phyloP scores from a whole-genome alignment of 1,284 basidiomycete genomes.

The Omphalotus olearius region DNA sequence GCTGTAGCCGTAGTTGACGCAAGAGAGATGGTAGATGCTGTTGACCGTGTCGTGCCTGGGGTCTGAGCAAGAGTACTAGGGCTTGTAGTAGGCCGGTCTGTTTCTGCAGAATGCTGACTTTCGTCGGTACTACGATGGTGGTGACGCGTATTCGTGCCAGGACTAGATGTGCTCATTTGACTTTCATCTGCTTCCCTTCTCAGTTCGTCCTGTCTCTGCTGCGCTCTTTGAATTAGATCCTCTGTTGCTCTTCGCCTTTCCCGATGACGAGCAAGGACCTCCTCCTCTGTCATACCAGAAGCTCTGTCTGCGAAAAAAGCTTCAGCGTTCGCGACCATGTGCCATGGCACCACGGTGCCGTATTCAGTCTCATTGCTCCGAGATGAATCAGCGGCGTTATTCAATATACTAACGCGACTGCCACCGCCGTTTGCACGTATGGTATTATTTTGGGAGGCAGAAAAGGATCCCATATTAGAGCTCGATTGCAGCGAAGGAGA shows the following conservation, averaged over 20 bases:
- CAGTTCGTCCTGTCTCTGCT: neutral
- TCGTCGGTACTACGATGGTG: neutral
- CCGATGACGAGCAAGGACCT: too few relatives aligned
- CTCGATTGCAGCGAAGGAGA: constrained; percentile 4
- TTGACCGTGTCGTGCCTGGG: constrained; percentile 24
- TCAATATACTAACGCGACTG: too few relatives aligned
- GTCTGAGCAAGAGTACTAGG: constrained; percentile 1
- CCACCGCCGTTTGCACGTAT: neutral
- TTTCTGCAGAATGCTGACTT: neutral
- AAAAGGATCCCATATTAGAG: neutral
- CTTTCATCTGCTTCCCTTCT: neutral
- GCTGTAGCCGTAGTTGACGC: constrained; percentile 16
- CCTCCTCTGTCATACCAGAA: too few relatives aligned
- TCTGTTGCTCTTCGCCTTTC: neutral
- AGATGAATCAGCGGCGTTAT: too few relatives aligned
- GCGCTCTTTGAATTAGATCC: neutral
- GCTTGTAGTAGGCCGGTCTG: neutral
- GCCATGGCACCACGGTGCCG: too few relatives aligned
- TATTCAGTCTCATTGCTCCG: neutral
- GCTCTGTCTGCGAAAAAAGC: neutral
- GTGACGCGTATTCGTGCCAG: too few relatives aligned
- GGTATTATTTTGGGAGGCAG: constrained; percentile 4
- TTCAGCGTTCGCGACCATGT: neutral
- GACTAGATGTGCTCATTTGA: neutral
- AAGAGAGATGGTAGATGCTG: constrained; percentile 8